Base-by-base conservation (phyloP, 495 filamentous ascomycete genomes). In the Astrothelium subdiscretum region DNA sequence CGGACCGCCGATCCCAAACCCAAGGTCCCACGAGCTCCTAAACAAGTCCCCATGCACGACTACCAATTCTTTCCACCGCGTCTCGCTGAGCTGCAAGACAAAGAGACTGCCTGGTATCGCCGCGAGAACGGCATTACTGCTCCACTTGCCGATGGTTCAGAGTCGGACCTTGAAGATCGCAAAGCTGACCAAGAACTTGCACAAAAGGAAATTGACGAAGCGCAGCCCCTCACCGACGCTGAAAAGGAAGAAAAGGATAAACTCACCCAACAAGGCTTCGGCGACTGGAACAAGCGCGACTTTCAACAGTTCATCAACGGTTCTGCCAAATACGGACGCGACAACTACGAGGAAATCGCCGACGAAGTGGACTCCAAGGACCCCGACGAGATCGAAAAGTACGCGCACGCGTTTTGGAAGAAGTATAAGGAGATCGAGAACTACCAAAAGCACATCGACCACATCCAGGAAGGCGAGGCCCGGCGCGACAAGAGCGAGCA, bases 221-320 rank as follows among this genome's bases (percentile, higher is more conserved):
- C 95, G 3, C 84, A 85, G 24, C 86, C 92, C 0, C 78, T 99
- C 24, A 96, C 89, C 0, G 92, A 97, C 69, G 87, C 90, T 57
- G 95, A 99, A 70, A 84, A 88, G 61, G 85, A 85, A 35, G 83
- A 92, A 72, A 99, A 97, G 75, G 80, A 87, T 32, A 71, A 69
- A 27, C 81, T 99, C 59, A 87, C 88, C 3, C 81, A 87, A 65
- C 81, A 92, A 70, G 95, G 95, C 27, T 99, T 99, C 70, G 86
- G 83, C 1, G 83, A 90, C 44, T 99, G 95, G 95, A 96, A 96
- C 74, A 85, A 90, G 61, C 84, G 95, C 69, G 95, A 99, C 73
- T 99, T 97, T 79, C 92, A 97, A 68, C 92, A 96, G 67, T 99
- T 99, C 69, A 79, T 97, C 72, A 95, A 97, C 70, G 90, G 91